Evolutionary conservation across 768 basidiomycete genomes (phyloP).

Genomic region (Termitomyces bulborhizus): DNA sequence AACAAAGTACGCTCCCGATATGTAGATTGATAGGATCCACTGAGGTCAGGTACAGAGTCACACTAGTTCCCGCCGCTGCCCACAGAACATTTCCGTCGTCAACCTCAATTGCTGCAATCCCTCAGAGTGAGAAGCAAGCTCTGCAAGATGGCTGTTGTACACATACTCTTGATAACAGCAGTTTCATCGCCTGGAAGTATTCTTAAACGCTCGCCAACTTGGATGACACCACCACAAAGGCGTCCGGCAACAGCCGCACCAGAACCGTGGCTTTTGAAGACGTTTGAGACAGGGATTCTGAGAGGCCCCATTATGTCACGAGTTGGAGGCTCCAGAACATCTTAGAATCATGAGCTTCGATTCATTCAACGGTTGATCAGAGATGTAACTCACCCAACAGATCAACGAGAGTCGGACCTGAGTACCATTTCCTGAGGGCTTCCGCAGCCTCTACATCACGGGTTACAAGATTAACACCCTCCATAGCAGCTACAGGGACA

Average conservation of each 20-base stretch:
- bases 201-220: constrained; percentile 84
- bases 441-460: constrained; percentile 40
- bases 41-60: constrained; percentile 74
- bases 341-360: constrained; percentile 29
- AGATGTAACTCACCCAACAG: constrained; percentile 56
- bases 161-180: constrained; percentile 65
- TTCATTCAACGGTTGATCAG: not conserved
- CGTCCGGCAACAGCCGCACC: constrained; percentile 78
- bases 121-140: not conserved
- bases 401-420: constrained; percentile 79
- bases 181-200: constrained; percentile 92
- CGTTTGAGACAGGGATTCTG: constrained; percentile 89
- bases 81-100: constrained; percentile 76
- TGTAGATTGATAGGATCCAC: constrained; percentile 84
- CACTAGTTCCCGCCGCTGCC: constrained; percentile 88
- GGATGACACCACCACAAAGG: constrained; percentile 81
- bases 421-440: constrained; percentile 68
- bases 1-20: constrained; percentile 88
- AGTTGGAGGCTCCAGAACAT: constrained; percentile 73
- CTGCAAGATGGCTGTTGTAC: not conserved
- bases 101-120: constrained; percentile 69
- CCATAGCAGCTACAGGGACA: constrained; percentile 86
- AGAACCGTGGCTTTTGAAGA: constrained; percentile 85
- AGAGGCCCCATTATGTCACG: constrained; percentile 74
- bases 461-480: constrained; percentile 75